phyloP scores from a whole-genome alignment of 352 stramenopile genomes.

The Phytophthora pinifolia region DNA sequence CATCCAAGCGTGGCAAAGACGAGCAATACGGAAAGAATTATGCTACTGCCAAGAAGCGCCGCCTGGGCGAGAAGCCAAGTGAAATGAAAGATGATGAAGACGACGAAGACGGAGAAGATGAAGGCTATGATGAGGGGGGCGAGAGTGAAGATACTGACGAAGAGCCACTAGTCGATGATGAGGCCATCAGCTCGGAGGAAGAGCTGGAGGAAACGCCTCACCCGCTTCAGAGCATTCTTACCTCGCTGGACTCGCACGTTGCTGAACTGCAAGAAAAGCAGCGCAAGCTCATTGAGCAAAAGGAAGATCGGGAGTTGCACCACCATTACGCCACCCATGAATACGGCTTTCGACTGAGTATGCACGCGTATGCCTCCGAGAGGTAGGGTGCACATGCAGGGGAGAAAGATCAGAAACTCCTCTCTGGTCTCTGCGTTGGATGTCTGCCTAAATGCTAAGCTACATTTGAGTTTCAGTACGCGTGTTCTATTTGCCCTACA shows the following conservation, averaged over 20 bases:
- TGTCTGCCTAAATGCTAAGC: neutral
- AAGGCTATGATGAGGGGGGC: conserved; percentile 12
- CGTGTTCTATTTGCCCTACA: conserved; percentile 37
- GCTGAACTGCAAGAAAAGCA: conserved; percentile 45
- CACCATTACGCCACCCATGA: conserved; percentile 16
- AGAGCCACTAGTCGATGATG: conserved; percentile 8
- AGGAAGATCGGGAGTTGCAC: conserved; percentile 50
- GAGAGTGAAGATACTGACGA: conserved; percentile 23
- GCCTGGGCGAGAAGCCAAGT: conserved; percentile 13
- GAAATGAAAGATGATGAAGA: conserved; percentile 24
- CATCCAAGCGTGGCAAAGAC: conserved; percentile 31
- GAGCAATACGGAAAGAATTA: conserved; percentile 36
- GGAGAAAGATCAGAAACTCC: neutral
- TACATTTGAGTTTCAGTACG: conserved; percentile 13
- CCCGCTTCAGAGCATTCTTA: conserved; percentile 31
- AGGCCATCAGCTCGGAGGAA: conserved; percentile 20
- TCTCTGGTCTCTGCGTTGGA: neutral
- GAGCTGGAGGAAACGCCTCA: conserved; percentile 25
- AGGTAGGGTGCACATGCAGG: conserved; percentile 4
- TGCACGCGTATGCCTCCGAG: conserved; percentile 7
- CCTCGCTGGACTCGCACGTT: conserved; percentile 42
- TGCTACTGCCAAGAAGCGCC: conserved; percentile 30
- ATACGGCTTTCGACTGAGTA: conserved; percentile 14
- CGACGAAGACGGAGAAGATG: conserved; percentile 24
- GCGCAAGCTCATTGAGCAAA: conserved; percentile 45